Conservation (phyloP, 805 yeast species). For the Komagataella populi region DNA sequence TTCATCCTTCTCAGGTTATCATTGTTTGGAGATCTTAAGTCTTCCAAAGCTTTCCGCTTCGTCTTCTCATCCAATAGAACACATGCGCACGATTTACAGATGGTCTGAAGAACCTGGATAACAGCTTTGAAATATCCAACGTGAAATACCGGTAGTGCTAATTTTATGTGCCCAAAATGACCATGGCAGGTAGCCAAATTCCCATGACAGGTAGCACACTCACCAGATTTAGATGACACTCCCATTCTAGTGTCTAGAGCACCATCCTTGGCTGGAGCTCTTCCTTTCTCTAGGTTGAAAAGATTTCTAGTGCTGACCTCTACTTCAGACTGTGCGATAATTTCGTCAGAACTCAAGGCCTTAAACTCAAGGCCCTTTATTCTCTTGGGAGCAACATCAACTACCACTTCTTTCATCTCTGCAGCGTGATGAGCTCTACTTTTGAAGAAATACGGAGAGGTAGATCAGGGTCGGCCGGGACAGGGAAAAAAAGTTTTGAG, state of each 20-base stretch:
- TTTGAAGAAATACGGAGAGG: neutral
- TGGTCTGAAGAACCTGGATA: conserved; percentile 74
- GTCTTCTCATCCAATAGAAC: conserved; percentile 61
- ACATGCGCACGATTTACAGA: conserved; percentile 82
- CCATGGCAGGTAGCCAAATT: conserved; percentile 92
- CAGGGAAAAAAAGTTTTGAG: neutral
- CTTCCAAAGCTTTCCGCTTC: conserved; percentile 57
- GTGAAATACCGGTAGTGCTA: conserved; percentile 94
- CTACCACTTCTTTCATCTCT: conserved; percentile 27
- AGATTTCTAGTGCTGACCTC: conserved; percentile 86
- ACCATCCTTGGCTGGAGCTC: conserved; percentile 72
- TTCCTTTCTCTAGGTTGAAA: conserved; percentile 80
- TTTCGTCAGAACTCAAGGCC: conserved; percentile 84
- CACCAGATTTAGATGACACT: conserved; percentile 71
- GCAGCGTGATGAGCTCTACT: neutral
- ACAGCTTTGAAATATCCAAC: conserved; percentile 93
- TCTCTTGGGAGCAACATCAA: conserved; percentile 78
- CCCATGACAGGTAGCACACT: conserved; percentile 88
- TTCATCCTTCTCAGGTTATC: conserved; percentile 91
- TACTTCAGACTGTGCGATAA: conserved; percentile 86
- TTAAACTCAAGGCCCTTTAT: conserved; percentile 87
- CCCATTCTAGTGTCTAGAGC: conserved; percentile 94
- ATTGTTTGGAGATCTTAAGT: conserved; percentile 73
- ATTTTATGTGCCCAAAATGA: conserved; percentile 89
- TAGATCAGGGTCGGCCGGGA: neutral